These are phyloP conservation scores for Lagerstroemia speciosa DNA, from an alignment of 345 rosid genomes.

Conservation along the genomic window DNA sequence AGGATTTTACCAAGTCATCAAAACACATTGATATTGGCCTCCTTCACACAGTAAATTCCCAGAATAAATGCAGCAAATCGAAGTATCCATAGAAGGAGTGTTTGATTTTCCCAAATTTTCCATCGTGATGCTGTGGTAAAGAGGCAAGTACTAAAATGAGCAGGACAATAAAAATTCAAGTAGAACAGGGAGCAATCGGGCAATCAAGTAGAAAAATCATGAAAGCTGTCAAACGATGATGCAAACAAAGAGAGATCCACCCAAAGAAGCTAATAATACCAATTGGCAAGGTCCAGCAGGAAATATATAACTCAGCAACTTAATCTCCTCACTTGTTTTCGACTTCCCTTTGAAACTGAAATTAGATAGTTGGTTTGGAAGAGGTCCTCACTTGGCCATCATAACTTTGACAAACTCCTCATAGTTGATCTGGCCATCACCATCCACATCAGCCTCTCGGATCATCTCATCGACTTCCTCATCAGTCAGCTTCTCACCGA, in stretches of 20 bases:
- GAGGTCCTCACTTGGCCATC: constrained; percentile 50
- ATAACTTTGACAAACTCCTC: constrained; percentile 51
- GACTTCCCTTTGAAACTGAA: constrained; percentile 9
- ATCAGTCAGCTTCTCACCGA: constrained; percentile 52
- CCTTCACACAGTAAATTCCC: background rate
- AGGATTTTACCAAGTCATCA: background rate
- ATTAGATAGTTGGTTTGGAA: constrained; percentile 15
- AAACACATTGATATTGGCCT: background rate
- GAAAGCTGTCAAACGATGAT: constrained; percentile 6
- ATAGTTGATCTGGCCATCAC: constrained; percentile 52
- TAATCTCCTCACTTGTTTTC: constrained; percentile 24
- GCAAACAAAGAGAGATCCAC: constrained; percentile 3
- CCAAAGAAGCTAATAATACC: constrained; percentile 3
- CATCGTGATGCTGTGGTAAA: background rate
- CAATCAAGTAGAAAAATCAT: constrained; percentile 18
- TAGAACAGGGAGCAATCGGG: constrained; percentile 16
- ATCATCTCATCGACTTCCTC: constrained; percentile 57
- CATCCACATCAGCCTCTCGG: constrained; percentile 50
- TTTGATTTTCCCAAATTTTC: background rate
- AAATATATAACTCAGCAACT: constrained; percentile 28
- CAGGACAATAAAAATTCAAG: constrained; percentile 3
- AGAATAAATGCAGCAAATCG: background rate
- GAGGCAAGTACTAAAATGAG: background rate
- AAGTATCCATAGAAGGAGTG: background rate
- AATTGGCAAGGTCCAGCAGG: constrained; percentile 14